These are phyloP conservation scores for Comarum palustre DNA, from an alignment of 306 rosid genomes.

Conservation along the genomic window DNA sequence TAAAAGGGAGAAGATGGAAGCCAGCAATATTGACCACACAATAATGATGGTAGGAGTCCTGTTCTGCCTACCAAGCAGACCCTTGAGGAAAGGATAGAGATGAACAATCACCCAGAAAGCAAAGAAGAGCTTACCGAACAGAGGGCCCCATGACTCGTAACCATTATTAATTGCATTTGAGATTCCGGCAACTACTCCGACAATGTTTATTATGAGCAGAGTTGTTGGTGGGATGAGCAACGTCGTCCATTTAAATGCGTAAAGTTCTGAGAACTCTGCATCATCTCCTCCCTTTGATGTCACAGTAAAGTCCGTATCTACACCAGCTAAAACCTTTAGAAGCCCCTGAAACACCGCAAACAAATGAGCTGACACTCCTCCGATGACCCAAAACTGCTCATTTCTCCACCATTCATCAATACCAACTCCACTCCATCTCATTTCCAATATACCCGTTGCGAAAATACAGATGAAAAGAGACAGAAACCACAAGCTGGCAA, in stretches of 20 bases:
- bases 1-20: slow-evolving; percentile 60
- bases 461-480: slow-evolving; percentile 63
- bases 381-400: slow-evolving; percentile 74
- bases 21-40: slow-evolving; percentile 70
- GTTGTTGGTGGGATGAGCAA: slow-evolving; percentile 73
- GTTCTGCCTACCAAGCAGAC: slow-evolving; percentile 49
- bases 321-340: slow-evolving; percentile 55
- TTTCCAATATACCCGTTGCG: slow-evolving; percentile 56
- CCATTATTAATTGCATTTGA: slow-evolving; percentile 63
- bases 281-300: slow-evolving; percentile 39
- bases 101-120: slow-evolving; percentile 68
- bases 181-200: slow-evolving; percentile 59
- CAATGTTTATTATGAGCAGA: slow-evolving; percentile 48
- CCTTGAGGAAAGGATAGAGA: slow-evolving; percentile 67
- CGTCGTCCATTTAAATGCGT: slow-evolving; percentile 53
- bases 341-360: slow-evolving; percentile 59
- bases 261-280: slow-evolving; percentile 27
- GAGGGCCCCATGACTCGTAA: slow-evolving; percentile 59
- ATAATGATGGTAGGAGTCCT: slow-evolving; percentile 73
- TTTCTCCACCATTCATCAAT: slow-evolving; percentile 82
- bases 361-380: slow-evolving; percentile 62
- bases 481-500: slow-evolving; percentile 62
- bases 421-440: slow-evolving; percentile 72
- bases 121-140: slow-evolving; percentile 60
- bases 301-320: slow-evolving; percentile 50